Evolutionary conservation across 75 land plant genomes (phyloP).

Genomic region (Picea sitchensis): DNA sequence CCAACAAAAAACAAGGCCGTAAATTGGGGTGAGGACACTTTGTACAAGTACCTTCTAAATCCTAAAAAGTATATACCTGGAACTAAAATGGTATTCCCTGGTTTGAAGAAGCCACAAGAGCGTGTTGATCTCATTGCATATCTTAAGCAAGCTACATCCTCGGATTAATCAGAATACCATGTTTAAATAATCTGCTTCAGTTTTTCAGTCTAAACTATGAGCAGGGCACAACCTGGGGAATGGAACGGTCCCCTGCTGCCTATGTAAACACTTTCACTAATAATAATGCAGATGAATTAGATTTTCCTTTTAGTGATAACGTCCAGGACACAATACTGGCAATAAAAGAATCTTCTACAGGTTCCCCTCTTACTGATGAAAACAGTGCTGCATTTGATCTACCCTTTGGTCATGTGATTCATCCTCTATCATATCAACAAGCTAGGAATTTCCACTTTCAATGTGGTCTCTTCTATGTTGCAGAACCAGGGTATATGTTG

Average conservation of each 20-base stretch:
- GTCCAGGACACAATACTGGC: conserved; percentile 6
- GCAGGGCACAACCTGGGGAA: not conserved
- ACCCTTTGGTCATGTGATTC: not conserved
- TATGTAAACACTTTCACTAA: not conserved
- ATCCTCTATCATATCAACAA: no score
- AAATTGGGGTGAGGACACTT: no score
- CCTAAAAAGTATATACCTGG: conserved; percentile 65
- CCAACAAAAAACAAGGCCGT: no score
- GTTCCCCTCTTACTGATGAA: not conserved
- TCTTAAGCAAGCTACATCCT: conserved; percentile 56
- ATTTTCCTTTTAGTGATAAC: not conserved
- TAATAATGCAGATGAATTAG: not conserved
- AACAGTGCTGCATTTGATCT: not conserved
- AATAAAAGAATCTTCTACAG: not conserved
- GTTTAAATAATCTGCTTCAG: no score
- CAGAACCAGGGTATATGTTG: no score
- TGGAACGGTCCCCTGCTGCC: not conserved
- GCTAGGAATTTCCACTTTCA: no score
- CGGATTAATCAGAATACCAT: not conserved
- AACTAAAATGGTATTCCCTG: conserved; percentile 88
- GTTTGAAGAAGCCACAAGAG: conserved; percentile 83
- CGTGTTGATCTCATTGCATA: conserved; percentile 76
- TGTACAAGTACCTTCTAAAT: no score
- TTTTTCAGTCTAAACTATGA: not conserved
- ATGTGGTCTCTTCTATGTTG: no score